Evolutionary conservation across 345 rosid genomes (phyloP).

Genomic region (Lepidium aucheri): DNA sequence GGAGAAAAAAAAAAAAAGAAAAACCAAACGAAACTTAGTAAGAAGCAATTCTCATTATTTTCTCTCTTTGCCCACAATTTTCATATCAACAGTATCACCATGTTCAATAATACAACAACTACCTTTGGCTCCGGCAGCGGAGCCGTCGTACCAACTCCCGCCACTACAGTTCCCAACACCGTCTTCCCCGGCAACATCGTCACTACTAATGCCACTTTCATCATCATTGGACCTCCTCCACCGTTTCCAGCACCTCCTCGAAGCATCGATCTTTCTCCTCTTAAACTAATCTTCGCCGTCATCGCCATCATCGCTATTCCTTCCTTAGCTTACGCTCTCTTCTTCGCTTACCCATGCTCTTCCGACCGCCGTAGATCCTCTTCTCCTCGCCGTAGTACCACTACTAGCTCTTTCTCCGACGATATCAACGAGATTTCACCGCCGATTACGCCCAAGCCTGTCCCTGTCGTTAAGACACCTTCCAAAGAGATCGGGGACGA

Average conservation of each 20-base stretch:
- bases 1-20: not conserved
- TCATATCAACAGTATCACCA: not conserved
- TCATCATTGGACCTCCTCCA: constrained; percentile 36
- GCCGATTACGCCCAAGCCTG: not conserved
- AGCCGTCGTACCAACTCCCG: constrained; percentile 1
- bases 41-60: constrained; percentile 14
- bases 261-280: constrained; percentile 56
- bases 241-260: constrained; percentile 50
- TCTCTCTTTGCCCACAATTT: constrained; percentile 1
- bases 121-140: constrained; percentile 1
- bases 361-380: constrained; percentile 18
- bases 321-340: constrained; percentile 54
- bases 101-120: constrained; percentile 20
- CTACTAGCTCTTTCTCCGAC: not conserved
- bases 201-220: constrained; percentile 19
- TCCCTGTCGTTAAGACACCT: constrained; percentile 36
- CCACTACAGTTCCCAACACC: constrained; percentile 13
- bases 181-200: constrained; percentile 8
- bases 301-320: constrained; percentile 68
- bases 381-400: constrained; percentile 1
- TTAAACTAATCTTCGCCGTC: constrained; percentile 54
- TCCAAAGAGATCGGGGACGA: constrained; percentile 48
- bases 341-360: constrained; percentile 52
- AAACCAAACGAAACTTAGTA: not conserved
- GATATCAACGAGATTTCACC: not conserved